Evolutionary conservation across 83 land plant genomes (phyloP), one percentile per base, ranked within the genome.

Genomic region (Thuja plicata): DNA sequence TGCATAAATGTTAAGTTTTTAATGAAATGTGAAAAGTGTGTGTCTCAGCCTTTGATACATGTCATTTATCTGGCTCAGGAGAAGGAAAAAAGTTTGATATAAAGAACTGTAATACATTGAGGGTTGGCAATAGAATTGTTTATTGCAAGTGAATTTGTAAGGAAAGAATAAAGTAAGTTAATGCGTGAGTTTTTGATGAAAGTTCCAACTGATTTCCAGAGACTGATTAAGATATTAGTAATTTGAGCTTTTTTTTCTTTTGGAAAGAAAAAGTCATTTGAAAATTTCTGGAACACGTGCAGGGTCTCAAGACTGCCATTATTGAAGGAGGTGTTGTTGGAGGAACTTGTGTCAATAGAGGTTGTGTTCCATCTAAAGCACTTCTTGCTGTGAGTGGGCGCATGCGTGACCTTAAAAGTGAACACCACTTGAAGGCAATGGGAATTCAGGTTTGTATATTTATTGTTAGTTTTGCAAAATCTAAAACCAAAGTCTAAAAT

Each of bases 291-390:
- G 40, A 76, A 76, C 79, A 76, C 35, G 17, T 76, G 79, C 95
- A 98, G 99, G 99, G 99, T 46, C 87, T 98, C 86, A 98, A 97
- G 89, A 98, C 99, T 79, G 99, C 99, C 4, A 97, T 98, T 77
- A 95, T 98, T 86, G 99, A 98, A 90, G 99, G 99, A 85, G 99
- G 97, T 91, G 96, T 97, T 32, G 92, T 98, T 50, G 99, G 99
- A 84, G 99, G 99, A 77, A 98, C 99, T 19, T 98, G 99, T 93
- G 99, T 98, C 15, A 98, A 98, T 90, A 92, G 99, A 88, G 99
- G 99, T 3, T 98, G 99, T 94, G 99, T 98, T 88, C 99, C 99
- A 46, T 98, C 99, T 2, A 98, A 98, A 90, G 99, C 99, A 77
- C 95, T 98, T 89, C 93, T 98, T 84, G 99, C 99, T 84, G 99